A percentile compares a stretch with the other conserved stretches of the same genome.
Evolutionary conservation across 371 early-diverging fungal genomes (phyloP).

Genomic region (Rhizopus sp.): DNA sequence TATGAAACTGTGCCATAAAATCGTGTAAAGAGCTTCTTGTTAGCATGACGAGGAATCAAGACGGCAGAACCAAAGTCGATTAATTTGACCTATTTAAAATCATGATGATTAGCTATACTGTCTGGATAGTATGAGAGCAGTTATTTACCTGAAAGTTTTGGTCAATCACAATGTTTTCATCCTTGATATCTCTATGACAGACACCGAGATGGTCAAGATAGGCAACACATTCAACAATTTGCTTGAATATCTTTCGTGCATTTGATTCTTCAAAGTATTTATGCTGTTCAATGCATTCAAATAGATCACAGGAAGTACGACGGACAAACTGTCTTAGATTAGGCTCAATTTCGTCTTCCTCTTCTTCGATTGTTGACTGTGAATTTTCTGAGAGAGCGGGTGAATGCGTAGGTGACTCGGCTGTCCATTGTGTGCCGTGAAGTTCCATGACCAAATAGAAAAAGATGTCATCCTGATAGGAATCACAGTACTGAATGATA

Average conservation of each 20-base stretch:
- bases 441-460: constrained; percentile 80
- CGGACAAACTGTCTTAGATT: constrained; percentile 42
- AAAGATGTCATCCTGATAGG: constrained; percentile 64
- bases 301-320: constrained; percentile 71
- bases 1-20: constrained; percentile 53
- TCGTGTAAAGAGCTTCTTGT: constrained; percentile 31
- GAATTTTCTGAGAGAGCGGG: constrained; percentile 36
- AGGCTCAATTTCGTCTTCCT: constrained; percentile 19
- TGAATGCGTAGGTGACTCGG: constrained; percentile 18
- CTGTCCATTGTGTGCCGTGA: constrained; percentile 73
- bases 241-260: constrained; percentile 64
- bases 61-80: constrained; percentile 80
- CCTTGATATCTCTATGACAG: constrained; percentile 72
- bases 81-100: constrained; percentile 62
- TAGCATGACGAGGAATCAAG: constrained; percentile 33
- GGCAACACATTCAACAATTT: constrained; percentile 69
- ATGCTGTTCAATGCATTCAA: constrained; percentile 80
- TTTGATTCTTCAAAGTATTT: constrained; percentile 63
- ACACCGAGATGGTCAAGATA: constrained; percentile 62
- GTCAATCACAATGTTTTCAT: constrained; percentile 82
- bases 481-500: constrained; percentile 71
- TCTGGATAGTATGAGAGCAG: background rate
- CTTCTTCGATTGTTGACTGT: constrained; percentile 29
- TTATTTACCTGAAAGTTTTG: constrained; percentile 44
- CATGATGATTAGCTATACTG: background rate